These are phyloP conservation scores for Ogataea trehaloabstinens DNA, from an alignment of 805 yeast species.

Conservation along the genomic window DNA sequence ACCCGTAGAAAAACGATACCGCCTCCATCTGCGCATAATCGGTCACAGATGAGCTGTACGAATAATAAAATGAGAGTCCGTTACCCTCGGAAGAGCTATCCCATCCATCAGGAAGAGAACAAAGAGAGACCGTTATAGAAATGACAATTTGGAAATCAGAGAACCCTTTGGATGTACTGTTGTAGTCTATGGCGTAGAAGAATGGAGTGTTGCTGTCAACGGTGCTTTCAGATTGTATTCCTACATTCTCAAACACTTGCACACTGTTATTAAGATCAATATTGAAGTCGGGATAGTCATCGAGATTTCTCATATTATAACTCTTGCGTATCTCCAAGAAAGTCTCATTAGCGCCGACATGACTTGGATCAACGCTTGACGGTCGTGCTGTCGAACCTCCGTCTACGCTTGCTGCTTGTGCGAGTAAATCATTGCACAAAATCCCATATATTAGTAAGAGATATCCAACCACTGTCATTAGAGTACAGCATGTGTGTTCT, in stretches of 20 bases:
- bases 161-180: constrained; percentile 40
- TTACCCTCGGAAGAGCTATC: constrained; percentile 10
- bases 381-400: too few species aligned
- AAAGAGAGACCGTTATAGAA: constrained; percentile 51
- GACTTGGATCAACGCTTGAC: too few species aligned
- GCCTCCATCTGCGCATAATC: constrained; percentile 11
- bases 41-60: constrained; percentile 23
- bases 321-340: too few species aligned
- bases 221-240: not conserved
- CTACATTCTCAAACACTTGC: not conserved
- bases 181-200: constrained; percentile 13
- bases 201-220: not conserved
- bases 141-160: constrained; percentile 48
- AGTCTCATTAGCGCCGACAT: too few species aligned
- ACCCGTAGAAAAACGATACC: constrained; percentile 3
- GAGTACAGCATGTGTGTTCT: too few species aligned
- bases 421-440: too few species aligned
- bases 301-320: too few species aligned
- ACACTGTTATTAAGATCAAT: not conserved
- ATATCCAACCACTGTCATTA: too few species aligned
- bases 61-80: constrained; percentile 27
- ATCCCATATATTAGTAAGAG: too few species aligned
- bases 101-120: constrained; percentile 32
- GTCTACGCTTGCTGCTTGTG: too few species aligned
- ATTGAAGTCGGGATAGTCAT: not conserved